phyloP scores from a whole-genome alignment of 768 basidiomycete species.

The Plicaturopsis crispa region DNA sequence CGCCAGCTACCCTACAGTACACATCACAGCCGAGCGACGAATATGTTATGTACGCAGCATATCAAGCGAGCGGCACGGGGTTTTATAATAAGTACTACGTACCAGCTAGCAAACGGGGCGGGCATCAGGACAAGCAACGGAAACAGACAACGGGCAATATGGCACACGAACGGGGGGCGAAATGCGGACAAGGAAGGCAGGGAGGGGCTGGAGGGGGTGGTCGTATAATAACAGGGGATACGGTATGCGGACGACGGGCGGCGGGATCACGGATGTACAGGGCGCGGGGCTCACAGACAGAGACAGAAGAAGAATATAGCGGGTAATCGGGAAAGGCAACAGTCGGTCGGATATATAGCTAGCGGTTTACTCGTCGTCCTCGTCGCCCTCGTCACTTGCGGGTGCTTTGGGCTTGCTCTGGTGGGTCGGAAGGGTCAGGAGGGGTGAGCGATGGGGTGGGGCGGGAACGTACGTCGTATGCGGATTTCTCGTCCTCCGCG shows the following conservation, averaged over 20 bases:
- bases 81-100: no score
- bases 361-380: constrained; percentile 18
- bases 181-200: not conserved
- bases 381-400: constrained; percentile 22
- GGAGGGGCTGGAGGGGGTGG: not conserved
- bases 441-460: not conserved
- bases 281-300: not conserved
- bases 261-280: not conserved
- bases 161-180: not conserved
- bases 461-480: constrained; percentile 32
- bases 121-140: not conserved
- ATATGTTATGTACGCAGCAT: no score
- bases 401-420: constrained; percentile 20
- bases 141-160: not conserved
- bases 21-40: no score
- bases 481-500: constrained; percentile 72
- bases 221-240: not conserved
- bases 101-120: no score
- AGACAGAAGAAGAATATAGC: not conserved
- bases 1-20: no score
- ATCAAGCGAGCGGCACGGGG: no score
- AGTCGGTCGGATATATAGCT: not conserved
- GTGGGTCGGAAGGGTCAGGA: not conserved
- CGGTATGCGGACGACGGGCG: not conserved
- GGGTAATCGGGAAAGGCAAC: not conserved